Evolutionary conservation across 192 early-diverging fungal species (phyloP), one percentile per base, ranked within the genome.

Genomic region (Haplosporangium gracile): DNA sequence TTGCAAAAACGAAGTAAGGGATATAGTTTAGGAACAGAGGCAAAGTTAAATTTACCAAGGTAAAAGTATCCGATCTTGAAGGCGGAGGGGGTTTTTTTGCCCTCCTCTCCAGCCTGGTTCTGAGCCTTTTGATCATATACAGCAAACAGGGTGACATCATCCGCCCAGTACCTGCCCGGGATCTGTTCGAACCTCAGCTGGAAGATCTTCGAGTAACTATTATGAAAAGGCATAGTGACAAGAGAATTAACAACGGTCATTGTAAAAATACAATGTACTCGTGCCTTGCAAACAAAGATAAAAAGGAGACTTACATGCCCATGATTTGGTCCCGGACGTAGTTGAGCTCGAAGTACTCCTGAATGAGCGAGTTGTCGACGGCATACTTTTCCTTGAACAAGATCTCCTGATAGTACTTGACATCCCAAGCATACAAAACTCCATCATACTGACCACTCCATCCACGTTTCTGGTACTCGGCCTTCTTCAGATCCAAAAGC

Each of bases 321-420:
- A 82, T 60, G 51, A 82, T 88, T 29, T 95, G 45, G 92, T 94
- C 78, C 79, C 82, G 76, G 90, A 89, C 82, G 95, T 90, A n/a
- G 91, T 86, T 68, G 20, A 86, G 79, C 22, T 80, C 90, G 79
- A 97, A 96, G 80, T 96, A 97, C 81, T 96, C 88, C 83, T 96
- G 96, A 88, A 96, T 93, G 57, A 92, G 87, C 75, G 96, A 93
- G 72, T 96, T 90, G 76, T 94, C 94, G 70, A 97, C 93, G n/a
- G 91, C 81, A 83, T 95, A 95, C 78, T 94, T 89, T 55, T 91
- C 91, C 88, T 96, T 94, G 76, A 95, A 90, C 53, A 96, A 78
- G 75, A 94, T 88, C 72, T 93, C 94, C 65, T 92, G 81, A 77
- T 96, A 97, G 88, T 94, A 97, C 65, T 89, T 89, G 72, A 90